Base-by-base conservation (phyloP, 352 stramenopile species). In the Globisporangium solare region DNA sequence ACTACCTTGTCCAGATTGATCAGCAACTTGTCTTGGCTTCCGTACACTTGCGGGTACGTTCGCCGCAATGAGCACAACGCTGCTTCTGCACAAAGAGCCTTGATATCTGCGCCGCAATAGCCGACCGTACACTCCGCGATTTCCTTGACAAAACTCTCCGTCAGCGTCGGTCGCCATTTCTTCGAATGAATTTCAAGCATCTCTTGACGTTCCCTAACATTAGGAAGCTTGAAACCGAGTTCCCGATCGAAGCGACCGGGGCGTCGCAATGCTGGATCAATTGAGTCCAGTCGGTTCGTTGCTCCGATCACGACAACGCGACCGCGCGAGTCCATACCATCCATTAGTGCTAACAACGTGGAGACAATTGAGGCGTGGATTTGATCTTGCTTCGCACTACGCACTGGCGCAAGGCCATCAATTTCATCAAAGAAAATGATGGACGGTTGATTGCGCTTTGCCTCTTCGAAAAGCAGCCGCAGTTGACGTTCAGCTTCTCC, bases 261-360 rank as follows among this genome's bases (percentile, higher is more conserved):
- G 37, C 97, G 78, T 35, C 98, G 78, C 24, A 99, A 67, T 13
- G 97, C 96, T 6, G 91, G 85, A 68, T 99, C 97, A 39, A 99
- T 94, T 3, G 87, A 87, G 67, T 96, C 89, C 7, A 98, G 76
- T n/a, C 96, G 83, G 63, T 99, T 99, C 0, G 97, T 99, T 6
- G 97, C 97, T 15, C 89, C 97, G 55, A 99, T 93, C n/a, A 99
- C 95, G 22, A 99, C 80, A 1, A 99, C 95, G 27, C 94, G 92
- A 48, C 81, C 83, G 17, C 85, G 81, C 0, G 73, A 73, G 55
- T 93, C 81, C 66, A 95, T 86, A 6, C 92, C 92, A 51, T 98
- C 92, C 90, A 98, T 98, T 18, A 97, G 68, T 24, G 91, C 92
- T 15, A 98, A 67, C 56, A 98, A 64, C 3, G 92, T 98, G 5